Evolutionary conservation across 2,329 filamentous ascomycete species (phyloP).

Genomic region (Aspergillus glaucus): DNA sequence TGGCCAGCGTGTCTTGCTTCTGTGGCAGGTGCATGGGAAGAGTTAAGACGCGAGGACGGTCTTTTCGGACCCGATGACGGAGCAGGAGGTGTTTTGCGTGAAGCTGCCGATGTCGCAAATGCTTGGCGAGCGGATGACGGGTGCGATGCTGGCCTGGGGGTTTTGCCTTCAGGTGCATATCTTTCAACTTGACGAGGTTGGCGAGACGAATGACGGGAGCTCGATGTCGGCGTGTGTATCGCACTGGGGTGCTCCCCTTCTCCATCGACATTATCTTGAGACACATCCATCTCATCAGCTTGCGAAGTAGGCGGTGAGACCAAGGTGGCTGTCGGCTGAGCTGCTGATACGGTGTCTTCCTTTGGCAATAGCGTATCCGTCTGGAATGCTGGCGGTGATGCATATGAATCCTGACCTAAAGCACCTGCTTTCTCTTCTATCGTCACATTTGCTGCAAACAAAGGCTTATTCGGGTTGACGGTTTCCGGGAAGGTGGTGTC

Average conservation of each 20-base stretch:
- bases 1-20: constrained; percentile 30
- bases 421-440: constrained; percentile 14
- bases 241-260: constrained; percentile 22
- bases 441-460: constrained; percentile 10
- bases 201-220: constrained; percentile 40
- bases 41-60: constrained; percentile 30
- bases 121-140: constrained; percentile 17
- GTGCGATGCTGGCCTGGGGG: constrained; percentile 18
- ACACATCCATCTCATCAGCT: constrained; percentile 34
- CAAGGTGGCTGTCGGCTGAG: constrained; percentile 31
- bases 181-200: constrained; percentile 38
- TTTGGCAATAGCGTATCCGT: constrained; percentile 26
- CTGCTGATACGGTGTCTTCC: constrained; percentile 20
- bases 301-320: constrained; percentile 42
- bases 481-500: constrained; percentile 1
- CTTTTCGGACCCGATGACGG: constrained; percentile 23
- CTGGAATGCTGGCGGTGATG: constrained; percentile 33
- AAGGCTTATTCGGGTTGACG: constrained; percentile 2
- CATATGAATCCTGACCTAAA: constrained; percentile 25
- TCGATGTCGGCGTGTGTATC: constrained; percentile 34
- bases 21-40: constrained; percentile 29
- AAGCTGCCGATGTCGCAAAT: constrained; percentile 11
- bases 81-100: constrained; percentile 23
- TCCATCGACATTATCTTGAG: constrained; percentile 25
- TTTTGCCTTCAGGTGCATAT: constrained; percentile 30